Conservation (phyloP, 768 basidiomycete species). For the Boletus rubropictus region DNA sequence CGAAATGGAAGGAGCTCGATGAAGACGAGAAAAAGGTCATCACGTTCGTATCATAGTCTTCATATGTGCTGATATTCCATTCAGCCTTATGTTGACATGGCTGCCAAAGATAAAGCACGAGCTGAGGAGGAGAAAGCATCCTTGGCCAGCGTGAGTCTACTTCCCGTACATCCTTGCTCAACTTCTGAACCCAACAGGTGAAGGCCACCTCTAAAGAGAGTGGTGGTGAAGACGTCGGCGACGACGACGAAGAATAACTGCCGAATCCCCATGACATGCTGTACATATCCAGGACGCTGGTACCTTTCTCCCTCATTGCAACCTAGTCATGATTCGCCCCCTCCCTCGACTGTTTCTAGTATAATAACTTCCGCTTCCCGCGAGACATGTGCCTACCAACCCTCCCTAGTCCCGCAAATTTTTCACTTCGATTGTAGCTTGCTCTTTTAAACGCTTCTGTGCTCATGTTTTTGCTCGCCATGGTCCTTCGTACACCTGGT, state of each 20-base stretch:
- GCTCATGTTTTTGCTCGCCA: conserved; percentile 25
- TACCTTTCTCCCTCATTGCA: conserved; percentile 2
- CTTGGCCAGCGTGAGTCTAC: conserved; percentile 34
- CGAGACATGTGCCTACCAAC: conserved; percentile 29
- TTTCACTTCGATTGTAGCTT: conserved; percentile 17
- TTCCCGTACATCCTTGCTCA: neutral
- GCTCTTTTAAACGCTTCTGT: conserved; percentile 17
- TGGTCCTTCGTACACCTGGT: conserved; percentile 20
- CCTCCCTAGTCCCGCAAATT: conserved; percentile 9
- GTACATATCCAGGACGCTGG: conserved; percentile 18
- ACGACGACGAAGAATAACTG: conserved; percentile 42
- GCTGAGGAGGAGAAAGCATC: conserved; percentile 74
- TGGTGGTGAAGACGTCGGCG: conserved; percentile 32
- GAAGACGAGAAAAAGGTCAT: conserved; percentile 87
- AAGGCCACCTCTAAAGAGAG: conserved; percentile 34
- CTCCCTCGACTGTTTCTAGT: conserved; percentile 12
- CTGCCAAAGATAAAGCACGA: conserved; percentile 79
- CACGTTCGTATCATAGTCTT: neutral
- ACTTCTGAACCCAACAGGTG: conserved; percentile 16
- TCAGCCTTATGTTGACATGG: conserved; percentile 85
- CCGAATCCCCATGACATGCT: conserved; percentile 1
- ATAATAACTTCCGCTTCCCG: conserved; percentile 15
- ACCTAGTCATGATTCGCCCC: conserved; percentile 17
- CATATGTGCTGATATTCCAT: conserved; percentile 8
- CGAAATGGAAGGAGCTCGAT: conserved; percentile 94